Percentiles rank a stretch among this genome's conserved stretches.
Evolutionary conservation across 306 rosid genomes (phyloP).

Genomic region (Delonix regia): DNA sequence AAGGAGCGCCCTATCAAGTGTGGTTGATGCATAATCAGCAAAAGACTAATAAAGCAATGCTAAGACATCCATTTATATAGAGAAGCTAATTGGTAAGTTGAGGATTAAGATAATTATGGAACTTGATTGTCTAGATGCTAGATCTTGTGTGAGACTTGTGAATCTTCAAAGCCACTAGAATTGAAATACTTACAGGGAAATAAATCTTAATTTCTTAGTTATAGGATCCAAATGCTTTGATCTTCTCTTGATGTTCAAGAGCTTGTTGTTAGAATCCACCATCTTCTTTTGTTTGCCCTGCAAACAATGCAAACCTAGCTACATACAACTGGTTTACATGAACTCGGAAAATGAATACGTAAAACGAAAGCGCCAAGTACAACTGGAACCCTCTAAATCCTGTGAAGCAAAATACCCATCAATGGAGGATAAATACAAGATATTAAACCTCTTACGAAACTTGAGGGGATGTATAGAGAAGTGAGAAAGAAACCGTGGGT

Average conservation of each 20-base stretch:
- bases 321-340: neutral
- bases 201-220: conserved; percentile 51
- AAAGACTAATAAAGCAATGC: neutral
- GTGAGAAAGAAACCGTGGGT: conserved; percentile 41
- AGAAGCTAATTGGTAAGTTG: conserved; percentile 2
- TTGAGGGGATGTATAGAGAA: conserved; percentile 1
- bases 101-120: neutral
- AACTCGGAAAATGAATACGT: neutral
- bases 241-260: conserved; percentile 38
- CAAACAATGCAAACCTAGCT: conserved; percentile 33
- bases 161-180: conserved; percentile 18
- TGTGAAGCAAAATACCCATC: conserved; percentile 6
- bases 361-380: neutral
- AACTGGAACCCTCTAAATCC: neutral
- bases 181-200: too few relatives aligned
- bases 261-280: conserved; percentile 43
- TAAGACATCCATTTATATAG: neutral
- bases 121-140: neutral
- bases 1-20: neutral
- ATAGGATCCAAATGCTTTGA: conserved; percentile 36
- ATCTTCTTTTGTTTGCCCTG: conserved; percentile 53
- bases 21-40: neutral
- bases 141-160: neutral
- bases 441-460: neutral
- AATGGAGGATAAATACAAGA: neutral